Evolutionary conservation across 495 filamentous ascomycete genomes (phyloP).

Genomic region (Aspergillus coremiiformis): DNA sequence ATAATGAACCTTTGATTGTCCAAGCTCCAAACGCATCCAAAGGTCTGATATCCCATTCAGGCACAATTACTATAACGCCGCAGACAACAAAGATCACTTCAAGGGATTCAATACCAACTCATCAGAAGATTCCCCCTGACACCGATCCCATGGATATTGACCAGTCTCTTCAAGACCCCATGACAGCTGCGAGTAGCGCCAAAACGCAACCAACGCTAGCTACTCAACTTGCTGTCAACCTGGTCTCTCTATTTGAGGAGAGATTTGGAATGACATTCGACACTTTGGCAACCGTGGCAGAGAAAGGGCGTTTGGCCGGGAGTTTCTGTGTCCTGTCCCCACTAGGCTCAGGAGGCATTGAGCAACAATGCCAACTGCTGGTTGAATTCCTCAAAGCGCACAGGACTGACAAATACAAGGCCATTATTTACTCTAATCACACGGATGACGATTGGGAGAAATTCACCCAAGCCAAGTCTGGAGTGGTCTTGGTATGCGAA

Average conservation of each 20-base stretch:
- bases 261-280: slow-evolving; percentile 16
- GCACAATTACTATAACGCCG: not conserved
- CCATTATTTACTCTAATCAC: slow-evolving; percentile 25
- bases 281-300: slow-evolving; percentile 10
- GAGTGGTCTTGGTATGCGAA: slow-evolving; percentile 37
- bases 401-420: slow-evolving; percentile 8
- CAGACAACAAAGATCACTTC: not conserved
- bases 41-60: not conserved
- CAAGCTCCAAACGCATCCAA: not conserved
- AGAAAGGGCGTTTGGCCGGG: slow-evolving; percentile 11
- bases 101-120: not conserved
- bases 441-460: slow-evolving; percentile 32
- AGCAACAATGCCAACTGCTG: slow-evolving; percentile 22
- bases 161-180: not conserved
- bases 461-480: slow-evolving; percentile 27
- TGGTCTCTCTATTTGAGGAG: slow-evolving; percentile 10
- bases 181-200: not conserved
- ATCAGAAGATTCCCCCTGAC: not conserved
- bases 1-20: not conserved
- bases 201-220: not conserved
- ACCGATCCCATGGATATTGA: slow-evolving; percentile 8
- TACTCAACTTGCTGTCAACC: not conserved
- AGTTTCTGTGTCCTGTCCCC: slow-evolving; percentile 38
- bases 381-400: slow-evolving; percentile 22
- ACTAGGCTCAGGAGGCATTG: slow-evolving; percentile 6